phyloP scores from a whole-genome alignment of 2,329 filamentous ascomycete species.

The Dactylellina cionopaga region DNA sequence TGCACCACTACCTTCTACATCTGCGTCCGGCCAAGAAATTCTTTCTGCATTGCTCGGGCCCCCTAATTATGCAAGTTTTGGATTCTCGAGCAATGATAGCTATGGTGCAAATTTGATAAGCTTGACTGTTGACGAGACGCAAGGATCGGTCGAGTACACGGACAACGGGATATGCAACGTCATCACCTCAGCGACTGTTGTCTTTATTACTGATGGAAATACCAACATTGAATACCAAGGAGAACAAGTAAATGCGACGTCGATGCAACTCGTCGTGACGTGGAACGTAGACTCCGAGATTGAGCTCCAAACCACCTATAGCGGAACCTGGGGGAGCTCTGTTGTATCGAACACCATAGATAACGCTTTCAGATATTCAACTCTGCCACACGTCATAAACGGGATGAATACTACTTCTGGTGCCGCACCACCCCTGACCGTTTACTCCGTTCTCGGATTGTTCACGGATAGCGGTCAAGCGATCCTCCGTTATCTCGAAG shows the following conservation, averaged over 20 bases:
- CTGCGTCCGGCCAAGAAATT: background rate
- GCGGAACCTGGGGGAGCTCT: background rate
- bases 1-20: background rate
- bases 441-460: background rate
- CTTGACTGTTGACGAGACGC: background rate
- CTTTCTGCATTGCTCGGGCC: background rate
- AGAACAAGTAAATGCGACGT: constrained; percentile 1
- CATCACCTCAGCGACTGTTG: background rate
- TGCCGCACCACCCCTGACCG: background rate
- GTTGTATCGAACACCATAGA: background rate
- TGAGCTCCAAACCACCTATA: background rate
- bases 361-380: background rate
- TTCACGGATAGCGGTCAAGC: background rate
- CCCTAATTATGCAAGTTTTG: background rate
- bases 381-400: background rate
- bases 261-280: background rate
- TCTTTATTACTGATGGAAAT: background rate
- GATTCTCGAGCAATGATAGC: background rate
- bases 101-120: background rate
- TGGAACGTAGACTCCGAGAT: constrained; percentile 1
- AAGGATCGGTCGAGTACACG: background rate
- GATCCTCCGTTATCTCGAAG: background rate
- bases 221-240: constrained; percentile 1
- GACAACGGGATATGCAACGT: constrained; percentile 2
- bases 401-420: background rate